These are phyloP conservation scores for Backusella morwellensis DNA, from an alignment of 192 early-diverging fungal species.

Conservation along the genomic window DNA sequence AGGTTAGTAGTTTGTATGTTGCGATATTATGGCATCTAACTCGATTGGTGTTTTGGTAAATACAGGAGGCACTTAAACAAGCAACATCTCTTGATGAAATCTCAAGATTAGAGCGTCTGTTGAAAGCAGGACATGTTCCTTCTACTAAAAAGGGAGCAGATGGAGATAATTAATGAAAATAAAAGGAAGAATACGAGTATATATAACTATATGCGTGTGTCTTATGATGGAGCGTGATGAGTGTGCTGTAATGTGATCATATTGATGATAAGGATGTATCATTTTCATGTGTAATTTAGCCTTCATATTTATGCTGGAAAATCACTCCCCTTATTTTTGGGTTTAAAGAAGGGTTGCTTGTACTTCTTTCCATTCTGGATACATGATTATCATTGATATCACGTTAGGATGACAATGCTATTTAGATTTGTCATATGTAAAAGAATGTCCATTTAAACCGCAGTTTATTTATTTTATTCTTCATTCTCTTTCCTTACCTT, in stretches of 20 bases:
- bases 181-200: not conserved
- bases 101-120: conserved; percentile 61
- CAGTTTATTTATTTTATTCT: not conserved
- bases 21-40: not conserved
- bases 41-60: not conserved
- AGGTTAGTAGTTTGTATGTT: conserved; percentile 16
- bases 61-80: conserved; percentile 64
- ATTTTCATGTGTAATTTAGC: not conserved
- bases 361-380: not conserved
- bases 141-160: conserved; percentile 7
- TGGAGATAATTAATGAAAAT: conserved; percentile 2
- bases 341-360: not conserved
- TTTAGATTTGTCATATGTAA: not conserved
- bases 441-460: not conserved
- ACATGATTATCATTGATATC: not conserved
- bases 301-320: not conserved
- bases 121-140: conserved; percentile 58
- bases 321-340: not conserved
- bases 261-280: not conserved
- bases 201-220: not conserved
- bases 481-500: not conserved
- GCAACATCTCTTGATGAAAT: conserved; percentile 80
- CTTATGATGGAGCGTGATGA: not conserved
- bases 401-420: not conserved
- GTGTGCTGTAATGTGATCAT: not conserved